Evolutionary conservation across 2,329 filamentous ascomycete species (phyloP).

Genomic region (Blastomyces parvus): DNA sequence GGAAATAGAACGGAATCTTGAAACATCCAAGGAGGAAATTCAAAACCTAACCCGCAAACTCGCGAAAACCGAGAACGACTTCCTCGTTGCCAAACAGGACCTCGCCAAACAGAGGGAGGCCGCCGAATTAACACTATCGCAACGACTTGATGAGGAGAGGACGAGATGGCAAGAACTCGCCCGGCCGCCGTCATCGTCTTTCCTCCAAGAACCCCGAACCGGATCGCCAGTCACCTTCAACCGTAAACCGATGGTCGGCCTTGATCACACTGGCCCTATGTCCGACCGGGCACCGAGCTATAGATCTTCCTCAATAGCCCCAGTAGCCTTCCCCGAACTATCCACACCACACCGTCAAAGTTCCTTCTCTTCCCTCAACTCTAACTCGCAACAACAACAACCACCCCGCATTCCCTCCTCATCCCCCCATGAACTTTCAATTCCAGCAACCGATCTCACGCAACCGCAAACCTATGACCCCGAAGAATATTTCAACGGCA

Average conservation of each 20-base stretch:
- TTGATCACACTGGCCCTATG: constrained; percentile 26
- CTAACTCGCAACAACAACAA: constrained; percentile 22
- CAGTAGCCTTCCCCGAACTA: constrained; percentile 28
- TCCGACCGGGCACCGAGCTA: constrained; percentile 31
- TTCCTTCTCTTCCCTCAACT: constrained; percentile 33
- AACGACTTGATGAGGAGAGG: constrained; percentile 57
- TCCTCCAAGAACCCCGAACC: constrained; percentile 29
- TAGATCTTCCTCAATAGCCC: constrained; percentile 33
- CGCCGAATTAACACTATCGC: constrained; percentile 48
- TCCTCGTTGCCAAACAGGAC: constrained; percentile 49
- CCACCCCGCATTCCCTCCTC: constrained; percentile 26
- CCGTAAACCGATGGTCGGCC: constrained; percentile 31
- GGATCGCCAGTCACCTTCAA: constrained; percentile 35
- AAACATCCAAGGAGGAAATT: constrained; percentile 54
- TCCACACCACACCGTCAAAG: constrained; percentile 39
- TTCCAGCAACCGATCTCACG: constrained; percentile 34
- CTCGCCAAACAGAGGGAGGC: constrained; percentile 51
- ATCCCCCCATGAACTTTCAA: constrained; percentile 23
- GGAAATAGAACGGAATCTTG: constrained; percentile 47
- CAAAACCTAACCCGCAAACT: constrained; percentile 36
- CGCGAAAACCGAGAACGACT: constrained; percentile 48
- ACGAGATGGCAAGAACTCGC: constrained; percentile 47
- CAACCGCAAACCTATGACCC: constrained; percentile 42
- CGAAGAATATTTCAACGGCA: constrained; percentile 37
- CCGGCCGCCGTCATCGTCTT: constrained; percentile 25